Percentiles rank a stretch among this genome's conserved stretches.
Conservation (phyloP, 345 rosid species). For the Syzygium aromaticum region DNA sequence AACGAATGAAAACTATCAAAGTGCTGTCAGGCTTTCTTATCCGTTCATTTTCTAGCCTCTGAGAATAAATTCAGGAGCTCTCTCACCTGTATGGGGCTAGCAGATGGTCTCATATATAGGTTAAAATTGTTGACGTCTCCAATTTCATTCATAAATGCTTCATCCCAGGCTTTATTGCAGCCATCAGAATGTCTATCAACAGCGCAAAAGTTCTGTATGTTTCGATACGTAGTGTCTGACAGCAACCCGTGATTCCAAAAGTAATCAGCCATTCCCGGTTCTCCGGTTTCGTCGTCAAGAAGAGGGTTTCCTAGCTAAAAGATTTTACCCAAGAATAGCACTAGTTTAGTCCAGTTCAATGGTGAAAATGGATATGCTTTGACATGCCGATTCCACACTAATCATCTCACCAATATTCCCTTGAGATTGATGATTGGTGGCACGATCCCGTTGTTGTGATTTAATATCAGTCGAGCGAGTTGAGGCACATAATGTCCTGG, state of each 20-base stretch:
- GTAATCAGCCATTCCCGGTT: neutral
- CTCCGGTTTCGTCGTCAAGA: neutral
- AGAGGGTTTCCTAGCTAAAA: neutral
- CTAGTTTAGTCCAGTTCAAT: neutral
- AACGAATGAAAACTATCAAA: neutral
- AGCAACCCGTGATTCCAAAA: too few species aligned
- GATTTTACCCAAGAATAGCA: neutral
- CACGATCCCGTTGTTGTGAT: neutral
- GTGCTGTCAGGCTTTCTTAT: neutral
- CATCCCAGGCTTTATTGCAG: neutral
- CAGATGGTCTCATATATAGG: neutral
- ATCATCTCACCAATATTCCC: neutral
- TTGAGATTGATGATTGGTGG: neutral
- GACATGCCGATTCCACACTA: neutral
- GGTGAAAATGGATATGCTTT: neutral
- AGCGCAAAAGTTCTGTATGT: too few species aligned
- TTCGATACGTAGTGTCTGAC: too few species aligned
- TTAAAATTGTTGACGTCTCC: neutral
- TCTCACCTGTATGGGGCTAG: neutral
- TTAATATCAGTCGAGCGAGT: neutral
- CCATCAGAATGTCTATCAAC: neutral
- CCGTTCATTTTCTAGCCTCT: neutral
- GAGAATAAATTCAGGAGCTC: neutral
- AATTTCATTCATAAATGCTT: neutral
- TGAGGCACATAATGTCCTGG: neutral